Percentiles rank a stretch among this genome's conserved stretches.
Evolutionary conservation across 2,329 filamentous ascomycete species (phyloP).

Genomic region (Colletotrichum acutatum): DNA sequence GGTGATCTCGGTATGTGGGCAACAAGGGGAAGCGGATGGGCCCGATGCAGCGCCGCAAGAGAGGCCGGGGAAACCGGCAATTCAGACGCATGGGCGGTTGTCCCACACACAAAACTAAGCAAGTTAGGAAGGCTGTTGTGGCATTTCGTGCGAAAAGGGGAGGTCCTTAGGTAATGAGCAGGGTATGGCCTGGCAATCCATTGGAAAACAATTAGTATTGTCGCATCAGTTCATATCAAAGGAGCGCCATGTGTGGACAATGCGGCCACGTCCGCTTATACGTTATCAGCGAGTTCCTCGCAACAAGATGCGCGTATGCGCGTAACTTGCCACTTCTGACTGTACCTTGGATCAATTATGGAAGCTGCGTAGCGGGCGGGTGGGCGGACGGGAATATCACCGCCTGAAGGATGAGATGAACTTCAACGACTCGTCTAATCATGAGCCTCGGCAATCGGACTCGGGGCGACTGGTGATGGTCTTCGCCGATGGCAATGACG

Average conservation of each 20-base stretch:
- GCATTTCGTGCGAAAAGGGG: conserved; percentile 10
- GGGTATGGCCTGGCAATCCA: neutral
- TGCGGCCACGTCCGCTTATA: neutral
- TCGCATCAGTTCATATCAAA: neutral
- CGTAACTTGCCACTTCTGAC: neutral
- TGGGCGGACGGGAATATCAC: neutral
- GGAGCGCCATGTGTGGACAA: neutral
- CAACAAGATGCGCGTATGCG: neutral
- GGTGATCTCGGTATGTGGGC: conserved; percentile 21
- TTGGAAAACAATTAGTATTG: neutral
- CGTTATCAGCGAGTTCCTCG: neutral
- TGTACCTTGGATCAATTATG: neutral
- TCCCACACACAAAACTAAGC: conserved; percentile 11
- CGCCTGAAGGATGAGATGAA: neutral
- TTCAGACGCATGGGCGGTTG: neutral
- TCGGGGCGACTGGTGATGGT: neutral
- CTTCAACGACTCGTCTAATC: neutral
- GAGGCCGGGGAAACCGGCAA: conserved; percentile 8
- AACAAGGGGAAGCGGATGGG: neutral
- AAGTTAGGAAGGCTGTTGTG: conserved; percentile 21
- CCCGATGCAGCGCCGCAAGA: neutral
- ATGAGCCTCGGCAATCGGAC: neutral
- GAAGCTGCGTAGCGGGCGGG: neutral
- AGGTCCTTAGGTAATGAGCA: conserved; percentile 20
- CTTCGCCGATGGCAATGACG: neutral